Evolutionary conservation across 192 early-diverging fungal species (phyloP).

Genomic region (Dispira parvispora): DNA sequence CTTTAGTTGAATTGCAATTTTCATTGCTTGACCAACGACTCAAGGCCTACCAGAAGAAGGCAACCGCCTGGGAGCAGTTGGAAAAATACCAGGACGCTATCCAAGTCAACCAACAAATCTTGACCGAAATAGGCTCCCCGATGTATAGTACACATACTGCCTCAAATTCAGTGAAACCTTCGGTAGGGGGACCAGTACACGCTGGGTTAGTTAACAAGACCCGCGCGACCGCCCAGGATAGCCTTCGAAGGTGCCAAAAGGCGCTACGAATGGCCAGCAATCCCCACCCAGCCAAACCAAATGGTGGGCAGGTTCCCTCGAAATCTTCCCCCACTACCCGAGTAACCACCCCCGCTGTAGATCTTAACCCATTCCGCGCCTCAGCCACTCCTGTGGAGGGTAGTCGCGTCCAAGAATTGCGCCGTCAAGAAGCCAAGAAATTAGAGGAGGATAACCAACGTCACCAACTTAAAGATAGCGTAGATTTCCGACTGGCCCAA

Average conservation of each 20-base stretch:
- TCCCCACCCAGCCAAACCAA: slow-evolving; percentile 5
- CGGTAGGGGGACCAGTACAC: not conserved
- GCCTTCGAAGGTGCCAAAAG: slow-evolving; percentile 37
- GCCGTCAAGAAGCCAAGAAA: slow-evolving; percentile 44
- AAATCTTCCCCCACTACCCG: not conserved
- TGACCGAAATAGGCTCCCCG: slow-evolving; percentile 17
- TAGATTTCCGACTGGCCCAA: slow-evolving; percentile 49
- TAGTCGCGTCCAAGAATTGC: slow-evolving; percentile 46
- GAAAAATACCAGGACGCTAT: slow-evolving; percentile 67
- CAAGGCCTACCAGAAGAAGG: slow-evolving; percentile 62
- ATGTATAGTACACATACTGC: slow-evolving; percentile 21
- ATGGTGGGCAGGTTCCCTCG: not conserved
- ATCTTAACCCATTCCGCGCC: slow-evolving; percentile 11
- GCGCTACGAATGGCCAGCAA: slow-evolving; percentile 17
- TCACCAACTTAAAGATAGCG: slow-evolving; percentile 53
- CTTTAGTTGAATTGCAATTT: not conserved
- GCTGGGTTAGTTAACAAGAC: slow-evolving; percentile 14
- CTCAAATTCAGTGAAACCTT: not conserved
- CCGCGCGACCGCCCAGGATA: slow-evolving; percentile 21
- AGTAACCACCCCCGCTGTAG: not conserved
- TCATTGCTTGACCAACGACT: slow-evolving; percentile 33
- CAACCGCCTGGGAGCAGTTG: slow-evolving; percentile 59
- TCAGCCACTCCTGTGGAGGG: not conserved
- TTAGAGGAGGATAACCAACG: slow-evolving; percentile 65
- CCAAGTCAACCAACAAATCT: slow-evolving; percentile 33